Percentiles rank a stretch among this genome's conserved stretches.
Evolutionary conservation across 1,139 yeast species (phyloP).

Genomic region (Zygotorulaspora mrakii): DNA sequence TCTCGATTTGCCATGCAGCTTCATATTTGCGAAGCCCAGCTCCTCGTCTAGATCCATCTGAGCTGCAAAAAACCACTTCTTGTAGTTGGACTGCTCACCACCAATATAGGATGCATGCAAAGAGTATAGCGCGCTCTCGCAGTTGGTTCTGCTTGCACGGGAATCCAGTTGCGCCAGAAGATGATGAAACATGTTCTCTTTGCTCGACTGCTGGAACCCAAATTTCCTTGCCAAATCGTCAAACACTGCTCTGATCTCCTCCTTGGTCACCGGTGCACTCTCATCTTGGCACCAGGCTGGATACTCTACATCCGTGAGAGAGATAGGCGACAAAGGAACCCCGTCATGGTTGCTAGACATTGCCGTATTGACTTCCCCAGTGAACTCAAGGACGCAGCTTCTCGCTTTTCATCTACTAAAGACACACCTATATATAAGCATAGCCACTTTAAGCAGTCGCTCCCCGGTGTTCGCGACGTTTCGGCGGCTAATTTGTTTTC

Average conservation of each 20-base stretch:
- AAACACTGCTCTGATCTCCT: conserved; percentile 56
- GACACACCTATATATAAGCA: neutral
- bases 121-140: conserved; percentile 52
- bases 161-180: conserved; percentile 62
- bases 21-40: conserved; percentile 47
- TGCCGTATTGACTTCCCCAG: too few species aligned
- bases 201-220: conserved; percentile 63
- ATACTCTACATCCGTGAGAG: conserved; percentile 29
- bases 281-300: conserved; percentile 38
- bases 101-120: conserved; percentile 73
- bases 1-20: conserved; percentile 37
- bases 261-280: conserved; percentile 41
- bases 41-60: conserved; percentile 62
- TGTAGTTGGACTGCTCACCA: conserved; percentile 62
- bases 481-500: conserved; percentile 1
- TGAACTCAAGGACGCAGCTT: too few species aligned
- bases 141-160: conserved; percentile 60
- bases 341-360: conserved; percentile 1
- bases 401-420: neutral
- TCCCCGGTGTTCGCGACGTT: neutral
- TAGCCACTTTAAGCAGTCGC: neutral
- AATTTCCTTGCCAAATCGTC: conserved; percentile 51
- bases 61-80: conserved; percentile 75
- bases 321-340: conserved; percentile 11
- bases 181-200: conserved; percentile 63